Percentiles rank a stretch among this genome's conserved stretches.
phyloP scores from a whole-genome alignment of 352 stramenopile species.

The Ophiocytium majus region DNA sequence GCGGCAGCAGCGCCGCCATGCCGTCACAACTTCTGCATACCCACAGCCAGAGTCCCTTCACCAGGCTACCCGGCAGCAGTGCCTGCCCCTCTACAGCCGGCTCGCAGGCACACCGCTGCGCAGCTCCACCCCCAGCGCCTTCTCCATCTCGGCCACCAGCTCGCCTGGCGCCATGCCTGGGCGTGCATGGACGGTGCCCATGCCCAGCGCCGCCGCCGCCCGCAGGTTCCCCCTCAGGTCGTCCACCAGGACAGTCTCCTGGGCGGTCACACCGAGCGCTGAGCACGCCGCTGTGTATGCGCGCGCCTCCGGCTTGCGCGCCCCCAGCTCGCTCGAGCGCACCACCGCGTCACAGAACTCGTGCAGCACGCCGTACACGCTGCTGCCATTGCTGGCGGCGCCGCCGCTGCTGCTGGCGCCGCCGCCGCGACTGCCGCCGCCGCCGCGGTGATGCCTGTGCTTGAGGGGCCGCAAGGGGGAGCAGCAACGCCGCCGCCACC shows the following conservation, averaged over 20 bases:
- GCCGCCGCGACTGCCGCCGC: not conserved
- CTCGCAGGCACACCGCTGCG: not conserved
- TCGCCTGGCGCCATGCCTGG: not conserved
- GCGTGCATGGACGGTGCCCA: conserved; percentile 34
- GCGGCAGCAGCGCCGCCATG: not conserved
- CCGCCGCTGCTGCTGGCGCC: not conserved
- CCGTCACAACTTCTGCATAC: not conserved
- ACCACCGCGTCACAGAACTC: conserved; percentile 41
- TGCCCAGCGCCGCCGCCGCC: conserved; percentile 42
- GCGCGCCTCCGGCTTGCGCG: conserved; percentile 34
- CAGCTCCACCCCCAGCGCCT: not conserved
- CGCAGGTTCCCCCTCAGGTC: conserved; percentile 41
- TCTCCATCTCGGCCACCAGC: not conserved
- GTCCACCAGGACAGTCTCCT: conserved; percentile 44
- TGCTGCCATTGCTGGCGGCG: not conserved
- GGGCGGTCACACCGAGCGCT: conserved; percentile 33
- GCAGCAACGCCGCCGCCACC: too few relatives aligned
- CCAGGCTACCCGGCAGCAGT: not conserved
- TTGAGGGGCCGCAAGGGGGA: not conserved
- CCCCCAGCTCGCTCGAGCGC: conserved; percentile 33
- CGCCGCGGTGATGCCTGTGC: not conserved
- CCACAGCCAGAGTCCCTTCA: not conserved
- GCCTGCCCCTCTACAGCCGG: not conserved
- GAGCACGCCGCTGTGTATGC: conserved; percentile 46
- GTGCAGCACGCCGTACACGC: conserved; percentile 32